These are phyloP conservation scores for Floccularia luteovirens DNA, from an alignment of 768 basidiomycete species.

Conservation along the genomic window DNA sequence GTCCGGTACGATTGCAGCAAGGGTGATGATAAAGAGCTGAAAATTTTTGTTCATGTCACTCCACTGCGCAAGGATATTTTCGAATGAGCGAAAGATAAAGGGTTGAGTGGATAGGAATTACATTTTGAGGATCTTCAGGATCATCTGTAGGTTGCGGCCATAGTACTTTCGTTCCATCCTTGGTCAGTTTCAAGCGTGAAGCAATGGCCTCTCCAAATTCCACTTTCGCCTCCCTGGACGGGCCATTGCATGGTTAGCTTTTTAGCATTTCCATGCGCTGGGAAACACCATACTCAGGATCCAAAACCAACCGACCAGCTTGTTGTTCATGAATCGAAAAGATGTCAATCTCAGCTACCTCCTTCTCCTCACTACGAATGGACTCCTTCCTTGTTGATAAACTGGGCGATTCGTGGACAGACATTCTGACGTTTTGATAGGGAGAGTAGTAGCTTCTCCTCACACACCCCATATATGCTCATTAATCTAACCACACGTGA, in stretches of 20 bases:
- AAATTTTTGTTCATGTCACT: slow-evolving; percentile 35
- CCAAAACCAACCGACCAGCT: slow-evolving; percentile 51
- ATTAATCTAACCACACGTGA: no score
- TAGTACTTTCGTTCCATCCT: slow-evolving; percentile 44
- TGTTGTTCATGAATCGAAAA: slow-evolving; percentile 39
- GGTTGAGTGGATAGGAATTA: background rate
- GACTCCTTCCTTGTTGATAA: no score
- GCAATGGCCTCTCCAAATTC: slow-evolving; percentile 50
- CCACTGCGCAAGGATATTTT: slow-evolving; percentile 20
- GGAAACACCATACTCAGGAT: slow-evolving; percentile 36
- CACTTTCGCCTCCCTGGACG: slow-evolving; percentile 43
- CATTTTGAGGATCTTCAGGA: slow-evolving; percentile 23
- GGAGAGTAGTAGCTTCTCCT: no score
- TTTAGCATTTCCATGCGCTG: no score
- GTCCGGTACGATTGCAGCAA: slow-evolving; percentile 55
- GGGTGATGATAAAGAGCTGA: slow-evolving; percentile 42
- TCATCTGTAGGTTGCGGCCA: slow-evolving; percentile 52
- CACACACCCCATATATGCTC: no score
- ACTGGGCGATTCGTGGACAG: no score
- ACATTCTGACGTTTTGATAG: no score
- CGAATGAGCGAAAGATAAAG: background rate
- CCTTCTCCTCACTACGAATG: no score
- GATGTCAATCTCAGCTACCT: slow-evolving; percentile 21
- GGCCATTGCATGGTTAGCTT: no score
- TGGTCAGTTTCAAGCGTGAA: slow-evolving; percentile 39